These are phyloP conservation scores for Nothopassalora personata DNA, from an alignment of 2,329 filamentous ascomycete species.

Conservation along the genomic window DNA sequence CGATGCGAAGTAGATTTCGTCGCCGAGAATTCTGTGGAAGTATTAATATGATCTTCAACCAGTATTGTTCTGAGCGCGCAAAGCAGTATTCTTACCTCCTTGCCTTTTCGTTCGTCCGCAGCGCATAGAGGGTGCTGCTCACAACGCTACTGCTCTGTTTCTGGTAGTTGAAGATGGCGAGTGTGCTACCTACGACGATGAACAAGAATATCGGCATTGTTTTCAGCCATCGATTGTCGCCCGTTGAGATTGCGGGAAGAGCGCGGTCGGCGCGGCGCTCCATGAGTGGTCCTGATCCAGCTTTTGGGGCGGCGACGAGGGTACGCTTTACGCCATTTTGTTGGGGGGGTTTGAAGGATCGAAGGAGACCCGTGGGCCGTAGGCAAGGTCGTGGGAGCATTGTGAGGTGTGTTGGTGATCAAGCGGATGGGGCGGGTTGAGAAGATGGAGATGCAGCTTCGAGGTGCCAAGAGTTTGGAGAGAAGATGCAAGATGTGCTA, in stretches of 20 bases:
- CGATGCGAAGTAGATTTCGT: constrained; percentile 53
- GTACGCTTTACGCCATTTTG: constrained; percentile 32
- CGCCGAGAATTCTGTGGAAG: constrained; percentile 57
- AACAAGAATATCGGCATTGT: constrained; percentile 76
- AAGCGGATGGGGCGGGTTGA: not conserved
- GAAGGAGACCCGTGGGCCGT: constrained; percentile 8
- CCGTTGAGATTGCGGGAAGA: constrained; percentile 41
- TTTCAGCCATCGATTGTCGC: constrained; percentile 37
- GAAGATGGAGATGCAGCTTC: not conserved
- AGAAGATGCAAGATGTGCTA: not conserved
- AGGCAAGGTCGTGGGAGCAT: constrained; percentile 27
- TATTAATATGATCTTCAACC: not conserved
- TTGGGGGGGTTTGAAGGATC: not conserved
- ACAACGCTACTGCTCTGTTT: constrained; percentile 79
- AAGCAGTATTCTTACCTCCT: constrained; percentile 44
- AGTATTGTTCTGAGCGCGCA: no score
- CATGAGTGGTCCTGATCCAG: constrained; percentile 48
- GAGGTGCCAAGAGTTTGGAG: not conserved
- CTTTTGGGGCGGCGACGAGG: constrained; percentile 47
- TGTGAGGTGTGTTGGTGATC: constrained; percentile 4
- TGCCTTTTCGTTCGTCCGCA: constrained; percentile 72
- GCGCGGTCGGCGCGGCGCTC: constrained; percentile 50
- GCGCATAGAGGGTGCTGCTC: constrained; percentile 82
- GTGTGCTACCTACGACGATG: constrained; percentile 63
- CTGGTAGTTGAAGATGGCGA: constrained; percentile 99